These are phyloP conservation scores for Drechslera avenae DNA, from an alignment of 2,329 filamentous ascomycete species.

Conservation along the genomic window DNA sequence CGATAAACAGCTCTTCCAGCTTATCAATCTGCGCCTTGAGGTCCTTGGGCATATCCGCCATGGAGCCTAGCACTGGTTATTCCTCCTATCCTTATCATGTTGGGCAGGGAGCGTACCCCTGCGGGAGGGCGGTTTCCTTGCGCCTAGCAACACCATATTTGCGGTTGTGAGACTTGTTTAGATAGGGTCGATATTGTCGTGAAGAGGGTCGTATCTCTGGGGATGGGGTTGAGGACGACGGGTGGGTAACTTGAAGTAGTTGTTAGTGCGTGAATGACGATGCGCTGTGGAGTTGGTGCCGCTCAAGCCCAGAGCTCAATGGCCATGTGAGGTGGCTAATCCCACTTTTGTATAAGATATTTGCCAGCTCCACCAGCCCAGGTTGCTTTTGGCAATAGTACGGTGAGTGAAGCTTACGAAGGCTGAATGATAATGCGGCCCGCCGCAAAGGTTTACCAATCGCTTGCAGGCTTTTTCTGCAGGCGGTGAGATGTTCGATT, in stretches of 20 bases:
- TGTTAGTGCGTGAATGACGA: constrained; percentile 10
- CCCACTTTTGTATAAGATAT: constrained; percentile 12
- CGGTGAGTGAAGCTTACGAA: constrained; percentile 21
- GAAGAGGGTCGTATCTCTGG: constrained; percentile 1
- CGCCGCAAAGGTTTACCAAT: constrained; percentile 15
- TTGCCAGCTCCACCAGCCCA: constrained; percentile 20
- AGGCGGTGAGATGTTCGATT: not conserved
- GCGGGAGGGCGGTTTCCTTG: constrained; percentile 68
- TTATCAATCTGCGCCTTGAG: constrained; percentile 79
- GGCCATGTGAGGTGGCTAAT: constrained; percentile 15
- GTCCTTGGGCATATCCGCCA: constrained; percentile 87
- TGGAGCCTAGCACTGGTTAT: constrained; percentile 68
- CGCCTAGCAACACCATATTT: constrained; percentile 69
- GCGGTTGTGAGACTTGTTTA: constrained; percentile 19
- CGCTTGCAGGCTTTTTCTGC: constrained; percentile 13
- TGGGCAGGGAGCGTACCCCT: constrained; percentile 66
- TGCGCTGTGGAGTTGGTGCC: constrained; percentile 6
- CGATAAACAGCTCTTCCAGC: constrained; percentile 82
- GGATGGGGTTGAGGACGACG: constrained; percentile 4
- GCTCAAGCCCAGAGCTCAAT: constrained; percentile 2
- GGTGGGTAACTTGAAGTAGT: constrained; percentile 10
- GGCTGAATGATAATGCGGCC: constrained; percentile 21
- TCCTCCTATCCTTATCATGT: constrained; percentile 13
- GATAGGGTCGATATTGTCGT: constrained; percentile 4
- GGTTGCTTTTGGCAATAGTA: constrained; percentile 23